Conservation (phyloP, 306 rosid genomes). For the Castanea mollissima region DNA sequence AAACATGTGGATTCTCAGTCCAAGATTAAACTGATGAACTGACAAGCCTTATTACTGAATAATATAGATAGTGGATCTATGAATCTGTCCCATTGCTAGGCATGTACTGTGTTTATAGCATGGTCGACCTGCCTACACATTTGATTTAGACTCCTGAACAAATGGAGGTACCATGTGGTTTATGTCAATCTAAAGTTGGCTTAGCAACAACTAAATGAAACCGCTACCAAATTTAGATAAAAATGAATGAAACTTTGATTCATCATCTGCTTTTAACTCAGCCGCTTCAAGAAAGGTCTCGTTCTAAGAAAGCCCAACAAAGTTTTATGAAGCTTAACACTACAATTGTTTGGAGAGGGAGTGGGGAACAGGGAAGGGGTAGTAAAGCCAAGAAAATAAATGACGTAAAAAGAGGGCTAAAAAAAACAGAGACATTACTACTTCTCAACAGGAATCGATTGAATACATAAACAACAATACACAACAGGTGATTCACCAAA, state of each 20-base stretch:
- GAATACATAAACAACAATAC: too few species aligned
- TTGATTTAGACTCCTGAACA: background rate
- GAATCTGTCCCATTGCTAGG: background rate
- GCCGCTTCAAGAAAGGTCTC: background rate
- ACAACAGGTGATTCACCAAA: too few species aligned
- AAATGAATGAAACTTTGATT: background rate
- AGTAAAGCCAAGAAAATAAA: too few species aligned
- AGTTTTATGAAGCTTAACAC: background rate
- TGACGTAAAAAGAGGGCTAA: too few species aligned
- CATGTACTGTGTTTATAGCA: background rate
- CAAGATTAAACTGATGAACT: background rate
- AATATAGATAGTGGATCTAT: background rate
- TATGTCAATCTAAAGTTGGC: too few species aligned
- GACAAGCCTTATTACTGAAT: background rate
- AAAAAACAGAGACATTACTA: too few species aligned
- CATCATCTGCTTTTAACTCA: background rate
- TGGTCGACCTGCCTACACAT: background rate
- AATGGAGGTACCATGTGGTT: background rate
- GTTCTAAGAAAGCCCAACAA: background rate
- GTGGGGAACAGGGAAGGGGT: too few species aligned
- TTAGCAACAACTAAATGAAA: too few species aligned
- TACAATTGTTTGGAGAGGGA: too few species aligned
- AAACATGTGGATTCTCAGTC: constrained; percentile 7
- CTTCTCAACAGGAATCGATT: too few species aligned
- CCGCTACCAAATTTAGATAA: too few species aligned